Conservation (phyloP, 2,329 filamentous ascomycete genomes). For the Cytospora chrysosperma region DNA sequence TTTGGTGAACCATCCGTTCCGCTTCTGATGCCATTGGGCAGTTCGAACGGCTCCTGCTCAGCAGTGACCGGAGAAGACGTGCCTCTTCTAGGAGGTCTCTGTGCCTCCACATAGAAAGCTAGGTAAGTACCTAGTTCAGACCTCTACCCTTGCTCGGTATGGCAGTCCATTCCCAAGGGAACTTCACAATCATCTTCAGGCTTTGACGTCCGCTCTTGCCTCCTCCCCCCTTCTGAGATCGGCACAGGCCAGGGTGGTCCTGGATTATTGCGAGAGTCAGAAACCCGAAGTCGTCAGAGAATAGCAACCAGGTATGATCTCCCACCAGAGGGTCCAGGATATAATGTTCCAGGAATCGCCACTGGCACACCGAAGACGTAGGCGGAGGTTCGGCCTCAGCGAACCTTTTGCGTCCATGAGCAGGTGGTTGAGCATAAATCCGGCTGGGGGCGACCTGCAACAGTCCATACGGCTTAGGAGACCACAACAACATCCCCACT, state of each 20-base stretch:
- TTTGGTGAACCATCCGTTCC: constrained; percentile 11
- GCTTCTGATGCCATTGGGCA: too few species aligned
- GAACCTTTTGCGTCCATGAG: not conserved
- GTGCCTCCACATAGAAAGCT: too few species aligned
- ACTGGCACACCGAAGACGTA: not conserved
- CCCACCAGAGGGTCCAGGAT: not conserved
- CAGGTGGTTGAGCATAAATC: not conserved
- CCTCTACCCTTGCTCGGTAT: too few species aligned
- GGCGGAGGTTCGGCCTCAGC: not conserved
- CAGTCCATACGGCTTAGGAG: not conserved
- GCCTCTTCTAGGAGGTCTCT: too few species aligned
- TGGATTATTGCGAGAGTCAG: not conserved
- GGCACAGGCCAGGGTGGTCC: not conserved
- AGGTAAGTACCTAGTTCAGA: too few species aligned
- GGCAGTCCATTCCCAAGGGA: not conserved
- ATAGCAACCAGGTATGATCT: not conserved
- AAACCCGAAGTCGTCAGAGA: not conserved
- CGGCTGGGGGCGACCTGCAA: not conserved
- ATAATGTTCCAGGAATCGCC: not conserved
- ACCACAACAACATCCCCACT: not conserved
- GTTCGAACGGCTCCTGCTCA: too few species aligned
- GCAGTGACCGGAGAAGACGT: too few species aligned
- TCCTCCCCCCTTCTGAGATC: not conserved
- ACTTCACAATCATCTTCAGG: not conserved
- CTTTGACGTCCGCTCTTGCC: not conserved